Percentiles rank a stretch among this genome's conserved stretches.
Evolutionary conservation across 2,329 filamentous ascomycete genomes (phyloP).

Genomic region (Colletotrichum lini): DNA sequence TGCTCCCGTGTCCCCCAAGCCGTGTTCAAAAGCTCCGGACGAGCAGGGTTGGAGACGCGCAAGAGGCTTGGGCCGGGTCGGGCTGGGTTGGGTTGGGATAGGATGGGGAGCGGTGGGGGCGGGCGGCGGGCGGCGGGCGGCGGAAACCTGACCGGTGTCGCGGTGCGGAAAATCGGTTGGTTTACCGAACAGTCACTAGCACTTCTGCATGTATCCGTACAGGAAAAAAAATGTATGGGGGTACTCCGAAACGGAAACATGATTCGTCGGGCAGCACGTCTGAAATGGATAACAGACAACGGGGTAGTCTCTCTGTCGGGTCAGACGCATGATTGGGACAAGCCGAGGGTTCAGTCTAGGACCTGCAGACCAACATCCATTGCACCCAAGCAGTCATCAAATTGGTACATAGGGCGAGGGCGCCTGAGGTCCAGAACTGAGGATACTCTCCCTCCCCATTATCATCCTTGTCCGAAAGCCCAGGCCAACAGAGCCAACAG

Average conservation of each 20-base stretch:
- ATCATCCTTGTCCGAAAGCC: slow-evolving; percentile 13
- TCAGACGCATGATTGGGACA: background rate
- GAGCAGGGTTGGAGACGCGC: slow-evolving; percentile 31
- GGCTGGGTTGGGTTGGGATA: background rate
- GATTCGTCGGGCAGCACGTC: slow-evolving; percentile 7
- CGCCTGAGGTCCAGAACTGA: slow-evolving; percentile 6
- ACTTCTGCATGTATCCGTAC: too few relatives aligned
- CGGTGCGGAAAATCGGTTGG: slow-evolving; percentile 29
- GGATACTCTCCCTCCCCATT: background rate
- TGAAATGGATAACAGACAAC: background rate
- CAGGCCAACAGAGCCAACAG: slow-evolving; percentile 22
- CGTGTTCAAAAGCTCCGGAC: slow-evolving; percentile 21
- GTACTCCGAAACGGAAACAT: background rate
- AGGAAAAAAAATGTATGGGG: too few relatives aligned
- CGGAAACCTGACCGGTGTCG: slow-evolving; percentile 24
- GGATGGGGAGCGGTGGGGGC: slow-evolving; percentile 1
- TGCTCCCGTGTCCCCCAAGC: background rate
- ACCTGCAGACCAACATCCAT: background rate
- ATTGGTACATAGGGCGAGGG: background rate
- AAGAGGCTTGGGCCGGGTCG: background rate
- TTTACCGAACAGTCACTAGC: slow-evolving; percentile 9
- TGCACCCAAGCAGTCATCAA: background rate
- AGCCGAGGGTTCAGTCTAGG: background rate
- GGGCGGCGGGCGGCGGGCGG: slow-evolving; percentile 5
- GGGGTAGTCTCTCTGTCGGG: slow-evolving; percentile 2